Conservation (phyloP, 208 protist species). For the Naegleria gruberi region DNA sequence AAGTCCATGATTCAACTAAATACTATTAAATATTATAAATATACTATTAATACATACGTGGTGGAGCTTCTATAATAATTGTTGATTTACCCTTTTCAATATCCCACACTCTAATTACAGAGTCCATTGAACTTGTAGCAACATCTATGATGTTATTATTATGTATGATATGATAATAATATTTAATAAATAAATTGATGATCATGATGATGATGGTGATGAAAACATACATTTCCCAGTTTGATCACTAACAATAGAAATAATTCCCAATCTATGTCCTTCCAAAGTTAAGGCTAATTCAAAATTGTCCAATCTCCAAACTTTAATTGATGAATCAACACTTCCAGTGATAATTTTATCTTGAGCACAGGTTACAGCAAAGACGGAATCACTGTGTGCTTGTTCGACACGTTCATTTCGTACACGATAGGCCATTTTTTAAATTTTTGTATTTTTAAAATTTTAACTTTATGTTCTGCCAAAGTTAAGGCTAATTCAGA, state of each 20-base stretch:
- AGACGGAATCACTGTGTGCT: neutral
- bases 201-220: neutral
- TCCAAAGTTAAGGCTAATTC: neutral
- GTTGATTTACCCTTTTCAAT: neutral
- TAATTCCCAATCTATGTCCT: conserved; percentile 11
- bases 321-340: neutral
- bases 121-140: conserved; percentile 1
- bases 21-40: neutral
- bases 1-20: conserved; percentile 1
- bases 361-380: neutral
- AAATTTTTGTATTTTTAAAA: neutral
- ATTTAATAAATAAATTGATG: neutral
- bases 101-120: conserved; percentile 8
- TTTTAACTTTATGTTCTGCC: neutral
- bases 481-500: neutral
- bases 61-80: neutral
- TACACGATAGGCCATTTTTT: neutral
- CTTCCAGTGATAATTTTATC: neutral
- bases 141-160: neutral
- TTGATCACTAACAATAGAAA: neutral
- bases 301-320: neutral
- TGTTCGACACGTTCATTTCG: neutral
- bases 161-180: too few species aligned
- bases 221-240: neutral
- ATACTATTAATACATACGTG: neutral